Conservation (phyloP, 2,329 filamentous ascomycete species). For the Xenoacremonium recifei region DNA sequence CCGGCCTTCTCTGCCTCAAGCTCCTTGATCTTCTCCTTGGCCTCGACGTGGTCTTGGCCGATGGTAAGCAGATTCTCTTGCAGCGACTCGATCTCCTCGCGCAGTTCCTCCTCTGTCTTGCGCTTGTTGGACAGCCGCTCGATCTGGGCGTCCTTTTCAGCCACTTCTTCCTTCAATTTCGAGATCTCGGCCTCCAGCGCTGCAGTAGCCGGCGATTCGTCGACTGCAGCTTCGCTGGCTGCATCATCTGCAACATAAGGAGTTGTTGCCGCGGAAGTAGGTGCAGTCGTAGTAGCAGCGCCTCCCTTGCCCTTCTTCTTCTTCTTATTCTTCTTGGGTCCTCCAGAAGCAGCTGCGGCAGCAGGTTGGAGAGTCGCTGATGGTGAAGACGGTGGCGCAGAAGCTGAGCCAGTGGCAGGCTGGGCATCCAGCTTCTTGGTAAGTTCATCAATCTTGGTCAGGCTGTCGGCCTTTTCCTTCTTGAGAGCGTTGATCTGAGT, state of each 20-base stretch:
- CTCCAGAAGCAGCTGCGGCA: conserved; percentile 15
- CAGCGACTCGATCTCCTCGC: conserved; percentile 82
- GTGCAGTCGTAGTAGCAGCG: conserved; percentile 42
- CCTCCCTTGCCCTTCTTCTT: conserved; percentile 86
- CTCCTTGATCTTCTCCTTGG: conserved; percentile 73
- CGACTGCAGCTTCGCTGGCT: conserved; percentile 30
- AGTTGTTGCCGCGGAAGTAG: conserved; percentile 18
- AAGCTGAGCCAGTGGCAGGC: conserved; percentile 8
- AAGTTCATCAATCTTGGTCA: conserved; percentile 38
- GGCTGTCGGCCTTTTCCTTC: conserved; percentile 30
- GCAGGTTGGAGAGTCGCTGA: conserved; percentile 6
- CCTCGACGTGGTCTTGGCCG: conserved; percentile 80
- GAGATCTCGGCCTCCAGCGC: conserved; percentile 48
- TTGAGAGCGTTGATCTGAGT: conserved; percentile 36
- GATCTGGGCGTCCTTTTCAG: conserved; percentile 71
- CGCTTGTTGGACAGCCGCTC: conserved; percentile 67
- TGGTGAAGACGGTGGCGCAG: conserved; percentile 22
- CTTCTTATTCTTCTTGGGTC: conserved; percentile 67
- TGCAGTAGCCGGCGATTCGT: conserved; percentile 30
- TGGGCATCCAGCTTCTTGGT: conserved; percentile 41
- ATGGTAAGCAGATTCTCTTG: conserved; percentile 76
- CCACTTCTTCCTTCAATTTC: conserved; percentile 51
- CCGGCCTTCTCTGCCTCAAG: conserved; percentile 67
- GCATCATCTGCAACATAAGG: conserved; percentile 29
- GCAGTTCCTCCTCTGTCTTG: conserved; percentile 73